Base-by-base conservation (phyloP, 495 filamentous ascomycete genomes). In the Penicillium argentinense region DNA sequence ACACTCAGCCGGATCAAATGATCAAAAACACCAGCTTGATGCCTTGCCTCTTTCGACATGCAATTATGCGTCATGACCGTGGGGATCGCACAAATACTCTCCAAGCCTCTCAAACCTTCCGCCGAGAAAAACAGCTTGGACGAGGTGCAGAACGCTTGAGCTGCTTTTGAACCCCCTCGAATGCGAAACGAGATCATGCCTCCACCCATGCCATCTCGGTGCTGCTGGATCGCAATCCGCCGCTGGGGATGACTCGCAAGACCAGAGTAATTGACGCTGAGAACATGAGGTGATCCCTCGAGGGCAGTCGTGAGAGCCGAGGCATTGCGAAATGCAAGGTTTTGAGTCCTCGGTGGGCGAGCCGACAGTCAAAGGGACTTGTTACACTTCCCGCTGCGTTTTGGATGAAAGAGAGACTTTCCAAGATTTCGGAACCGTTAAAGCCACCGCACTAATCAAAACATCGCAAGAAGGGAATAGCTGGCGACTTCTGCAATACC, bases 331-430 rank as follows among this genome's bases (percentile, higher is more conserved):
- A 11, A 11, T 26, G 89, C 17, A 95, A 77, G 2, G 89, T 95
- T 72, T 95, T 95, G 40, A 91, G 74, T 26, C 89, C 89, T 49
- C 89, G 80, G 64, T 95, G 89, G 13, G 89, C 90, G 36, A 95
- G 83, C 88, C 89, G 95, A 66, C 79, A 87, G 71, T 95, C 89
- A 58, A 95, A 95, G 17, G 89, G 72, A 4, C 85, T 87, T 4
- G 89, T 89, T 1, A 93, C 85, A 44, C 88, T 89, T 44, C 89
- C 89, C 53, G 92, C 88, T 38, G 89, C 89, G 67, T 95, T 95
- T 59, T 92, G 89, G 19, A 95, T 77, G 74, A 95, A 95, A 21
- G 77, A 41, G 1, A 41, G 38, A 4, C 6, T 7, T 41, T 7
- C 16, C 5, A 5, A 11, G 11, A 11, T 11, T 26, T 26, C 25